Conservation (phyloP, 805 yeast genomes). For the Saturnispora serradocipensis region DNA sequence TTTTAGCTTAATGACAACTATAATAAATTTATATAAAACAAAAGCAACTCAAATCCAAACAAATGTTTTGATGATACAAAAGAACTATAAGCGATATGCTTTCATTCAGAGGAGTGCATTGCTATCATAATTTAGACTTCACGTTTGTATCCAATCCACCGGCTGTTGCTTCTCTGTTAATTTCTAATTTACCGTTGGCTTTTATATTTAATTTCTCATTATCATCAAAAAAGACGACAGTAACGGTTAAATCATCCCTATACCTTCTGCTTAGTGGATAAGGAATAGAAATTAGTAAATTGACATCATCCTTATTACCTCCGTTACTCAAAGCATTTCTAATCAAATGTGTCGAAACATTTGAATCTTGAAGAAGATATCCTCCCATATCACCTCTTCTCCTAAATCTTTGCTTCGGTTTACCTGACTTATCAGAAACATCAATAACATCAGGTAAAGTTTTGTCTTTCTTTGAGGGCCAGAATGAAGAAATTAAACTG, state of each 20-base stretch:
- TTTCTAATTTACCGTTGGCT: constrained; percentile 42
- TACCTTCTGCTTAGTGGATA: constrained; percentile 84
- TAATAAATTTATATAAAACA: neutral
- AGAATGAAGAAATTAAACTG: constrained; percentile 34
- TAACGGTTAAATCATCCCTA: constrained; percentile 92
- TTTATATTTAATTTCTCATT: constrained; percentile 46
- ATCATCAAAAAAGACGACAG: constrained; percentile 74
- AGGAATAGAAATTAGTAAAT: constrained; percentile 84
- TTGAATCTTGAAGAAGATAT: constrained; percentile 67
- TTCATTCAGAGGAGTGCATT: too few species aligned
- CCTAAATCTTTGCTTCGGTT: constrained; percentile 69
- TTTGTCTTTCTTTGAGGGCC: constrained; percentile 25
- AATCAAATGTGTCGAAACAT: constrained; percentile 86
- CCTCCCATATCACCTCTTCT: constrained; percentile 31
- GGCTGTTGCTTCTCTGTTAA: constrained; percentile 47
- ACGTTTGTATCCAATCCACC: constrained; percentile 38
- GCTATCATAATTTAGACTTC: constrained; percentile 37
- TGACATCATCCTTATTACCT: constrained; percentile 79
- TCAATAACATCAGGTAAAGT: constrained; percentile 58
- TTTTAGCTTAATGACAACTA: neutral
- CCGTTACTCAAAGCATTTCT: constrained; percentile 86
- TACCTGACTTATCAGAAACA: constrained; percentile 46
- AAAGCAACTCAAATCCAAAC: neutral
- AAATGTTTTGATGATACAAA: neutral
- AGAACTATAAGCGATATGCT: too few species aligned